These are phyloP conservation scores for Candida tetrigidarum DNA, from an alignment of 1,139 yeast genomes.

Conservation along the genomic window DNA sequence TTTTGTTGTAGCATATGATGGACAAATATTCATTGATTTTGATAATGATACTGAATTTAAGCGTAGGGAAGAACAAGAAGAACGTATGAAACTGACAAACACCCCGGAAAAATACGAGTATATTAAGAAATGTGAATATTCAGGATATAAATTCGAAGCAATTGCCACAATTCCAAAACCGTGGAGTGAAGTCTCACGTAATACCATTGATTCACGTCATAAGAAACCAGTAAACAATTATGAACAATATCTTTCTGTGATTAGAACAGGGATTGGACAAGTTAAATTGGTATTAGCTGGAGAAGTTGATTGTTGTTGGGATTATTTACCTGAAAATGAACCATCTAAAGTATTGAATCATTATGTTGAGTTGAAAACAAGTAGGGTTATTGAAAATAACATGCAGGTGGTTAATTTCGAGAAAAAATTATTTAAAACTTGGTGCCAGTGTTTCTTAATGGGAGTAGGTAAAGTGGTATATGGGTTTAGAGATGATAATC, in stretches of 20 bases:
- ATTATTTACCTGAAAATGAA: slow-evolving; percentile 62
- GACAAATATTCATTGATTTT: slow-evolving; percentile 80
- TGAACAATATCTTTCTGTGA: slow-evolving; percentile 79
- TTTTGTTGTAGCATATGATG: slow-evolving; percentile 70
- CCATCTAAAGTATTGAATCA: slow-evolving; percentile 58
- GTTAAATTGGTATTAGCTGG: slow-evolving; percentile 77
- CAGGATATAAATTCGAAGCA: slow-evolving; percentile 88
- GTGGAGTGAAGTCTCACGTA: slow-evolving; percentile 70
- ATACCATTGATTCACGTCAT: slow-evolving; percentile 65
- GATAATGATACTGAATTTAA: slow-evolving; percentile 49
- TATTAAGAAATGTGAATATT: slow-evolving; percentile 51
- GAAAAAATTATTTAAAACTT: slow-evolving; percentile 69
- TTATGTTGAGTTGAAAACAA: slow-evolving; percentile 86
- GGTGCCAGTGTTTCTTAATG: slow-evolving; percentile 93
- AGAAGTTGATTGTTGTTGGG: slow-evolving; percentile 90
- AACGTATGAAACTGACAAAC: slow-evolving; percentile 27
- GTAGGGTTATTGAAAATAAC: slow-evolving; percentile 55
- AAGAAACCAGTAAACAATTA: slow-evolving; percentile 65
- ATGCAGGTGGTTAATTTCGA: slow-evolving; percentile 67
- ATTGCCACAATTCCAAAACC: slow-evolving; percentile 78
- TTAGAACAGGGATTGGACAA: slow-evolving; percentile 81
- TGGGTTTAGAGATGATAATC: slow-evolving; percentile 82
- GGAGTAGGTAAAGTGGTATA: slow-evolving; percentile 80
- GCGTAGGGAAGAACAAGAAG: slow-evolving; percentile 29
- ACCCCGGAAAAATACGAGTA: slow-evolving; percentile 40